These are phyloP conservation scores for Citrus trifoliata DNA, from an alignment of 345 rosid species.

Conservation along the genomic window DNA sequence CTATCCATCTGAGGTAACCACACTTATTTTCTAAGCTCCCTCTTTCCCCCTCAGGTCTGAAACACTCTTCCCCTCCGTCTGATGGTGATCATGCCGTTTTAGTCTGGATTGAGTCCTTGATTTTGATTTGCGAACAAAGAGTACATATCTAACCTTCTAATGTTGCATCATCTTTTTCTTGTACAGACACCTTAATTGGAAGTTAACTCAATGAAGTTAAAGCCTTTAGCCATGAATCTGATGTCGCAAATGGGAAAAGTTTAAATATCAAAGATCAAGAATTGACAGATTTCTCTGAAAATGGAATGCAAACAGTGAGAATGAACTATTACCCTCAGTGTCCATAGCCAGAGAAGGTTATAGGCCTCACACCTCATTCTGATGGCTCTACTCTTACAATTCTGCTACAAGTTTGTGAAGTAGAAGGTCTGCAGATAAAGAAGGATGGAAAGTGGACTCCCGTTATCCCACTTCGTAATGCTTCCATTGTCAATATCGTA, in stretches of 20 bases:
- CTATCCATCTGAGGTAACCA: no score
- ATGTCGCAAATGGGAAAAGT: conserved; percentile 13
- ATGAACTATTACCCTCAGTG: conserved; percentile 38
- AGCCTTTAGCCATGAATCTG: neutral
- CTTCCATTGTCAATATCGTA: conserved; percentile 34
- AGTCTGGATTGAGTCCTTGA: neutral
- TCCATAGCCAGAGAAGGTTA: conserved; percentile 26
- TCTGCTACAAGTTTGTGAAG: conserved; percentile 28
- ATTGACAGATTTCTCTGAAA: conserved; percentile 16
- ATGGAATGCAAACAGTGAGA: conserved; percentile 14
- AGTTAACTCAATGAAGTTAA: conserved; percentile 7
- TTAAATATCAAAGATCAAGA: conserved; percentile 11
- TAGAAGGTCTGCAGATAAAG: conserved; percentile 30
- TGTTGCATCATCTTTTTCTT: neutral
- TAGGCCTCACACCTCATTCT: conserved; percentile 29
- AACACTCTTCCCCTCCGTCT: neutral
- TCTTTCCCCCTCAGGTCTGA: no score
- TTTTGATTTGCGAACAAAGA: no score
- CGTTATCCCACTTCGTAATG: conserved; percentile 24
- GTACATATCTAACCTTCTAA: no score
- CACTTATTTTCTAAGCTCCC: no score
- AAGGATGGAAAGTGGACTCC: conserved; percentile 33
- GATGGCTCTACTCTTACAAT: conserved; percentile 24
- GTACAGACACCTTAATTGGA: conserved; percentile 15
- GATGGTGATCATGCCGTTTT: no score